Percentiles rank a stretch among this genome's conserved stretches.
Conservation (phyloP, 331 rosid species). For the Phaseolus coccineus region DNA sequence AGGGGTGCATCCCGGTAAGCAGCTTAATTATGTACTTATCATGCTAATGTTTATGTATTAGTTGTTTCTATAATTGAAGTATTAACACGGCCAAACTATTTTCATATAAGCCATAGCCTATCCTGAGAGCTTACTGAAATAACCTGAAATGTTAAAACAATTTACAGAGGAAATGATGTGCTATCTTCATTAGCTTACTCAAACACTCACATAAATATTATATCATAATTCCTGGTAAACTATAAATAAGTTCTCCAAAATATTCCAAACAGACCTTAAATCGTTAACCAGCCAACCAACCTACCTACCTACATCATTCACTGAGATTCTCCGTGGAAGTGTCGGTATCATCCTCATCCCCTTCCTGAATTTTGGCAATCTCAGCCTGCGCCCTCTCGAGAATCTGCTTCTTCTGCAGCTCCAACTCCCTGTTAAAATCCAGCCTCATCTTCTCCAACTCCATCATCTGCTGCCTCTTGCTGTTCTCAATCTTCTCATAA, state of each 20-base stretch:
- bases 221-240: neutral
- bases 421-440: conserved; percentile 79
- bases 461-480: conserved; percentile 94
- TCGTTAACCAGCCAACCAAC: neutral
- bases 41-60: neutral
- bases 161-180: neutral
- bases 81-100: neutral
- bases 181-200: neutral
- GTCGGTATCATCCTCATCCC: conserved; percentile 59
- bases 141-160: neutral
- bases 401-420: conserved; percentile 92
- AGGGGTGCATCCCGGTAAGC: neutral
- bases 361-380: conserved; percentile 75
- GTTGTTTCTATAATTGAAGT: neutral
- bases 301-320: conserved; percentile 14
- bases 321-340: conserved; percentile 58
- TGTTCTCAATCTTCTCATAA: conserved; percentile 89
- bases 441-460: conserved; percentile 92
- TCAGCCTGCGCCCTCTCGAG: conserved; percentile 83
- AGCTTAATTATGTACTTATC: neutral
- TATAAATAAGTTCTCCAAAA: neutral
- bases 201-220: neutral
- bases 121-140: neutral
- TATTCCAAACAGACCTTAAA: neutral
- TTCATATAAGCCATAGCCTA: neutral